phyloP scores from a whole-genome alignment of 2,329 filamentous ascomycete genomes.

The Arthrobotrys conoides region DNA sequence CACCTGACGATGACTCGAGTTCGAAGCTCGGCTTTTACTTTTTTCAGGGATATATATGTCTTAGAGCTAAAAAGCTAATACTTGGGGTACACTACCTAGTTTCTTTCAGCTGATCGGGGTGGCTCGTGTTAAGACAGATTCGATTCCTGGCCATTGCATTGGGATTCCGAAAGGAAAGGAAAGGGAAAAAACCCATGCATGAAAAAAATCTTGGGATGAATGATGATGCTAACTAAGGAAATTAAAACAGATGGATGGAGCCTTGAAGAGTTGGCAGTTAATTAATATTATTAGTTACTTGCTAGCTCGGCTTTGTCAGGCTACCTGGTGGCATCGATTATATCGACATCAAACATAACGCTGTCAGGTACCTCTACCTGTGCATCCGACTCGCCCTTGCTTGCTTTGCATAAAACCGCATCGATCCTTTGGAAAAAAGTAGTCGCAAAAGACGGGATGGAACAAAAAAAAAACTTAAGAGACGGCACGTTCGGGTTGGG shows the following conservation, averaged over 20 bases:
- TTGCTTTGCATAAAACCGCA: constrained; percentile 12
- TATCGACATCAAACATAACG: constrained; percentile 3
- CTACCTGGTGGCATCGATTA: constrained; percentile 8
- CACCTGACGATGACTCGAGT: constrained; percentile 31
- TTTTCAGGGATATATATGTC: constrained; percentile 1
- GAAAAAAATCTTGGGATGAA: constrained; percentile 20
- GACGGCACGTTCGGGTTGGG: constrained; percentile 52
- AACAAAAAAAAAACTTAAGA: constrained; percentile 25
- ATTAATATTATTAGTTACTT: too few species aligned
- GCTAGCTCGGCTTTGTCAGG: constrained; percentile 28
- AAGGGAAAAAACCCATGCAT: constrained; percentile 30
- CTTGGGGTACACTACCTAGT: background rate
- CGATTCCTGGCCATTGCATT: constrained; percentile 25
- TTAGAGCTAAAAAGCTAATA: constrained; percentile 6
- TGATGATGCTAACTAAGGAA: constrained; percentile 9
- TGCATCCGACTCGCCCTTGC: too few species aligned
- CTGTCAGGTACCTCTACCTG: constrained; percentile 38
- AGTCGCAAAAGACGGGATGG: constrained; percentile 55
- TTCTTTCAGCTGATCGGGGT: constrained; percentile 45
- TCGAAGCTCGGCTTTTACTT: too few species aligned
- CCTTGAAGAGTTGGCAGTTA: constrained; percentile 28
- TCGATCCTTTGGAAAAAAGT: constrained; percentile 20
- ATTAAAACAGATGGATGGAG: background rate
- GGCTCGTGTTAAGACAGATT: constrained; percentile 25
- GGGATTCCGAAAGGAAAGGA: constrained; percentile 12